Conservation (phyloP, 495 filamentous ascomycete species). For the Ramalina peruviana region DNA sequence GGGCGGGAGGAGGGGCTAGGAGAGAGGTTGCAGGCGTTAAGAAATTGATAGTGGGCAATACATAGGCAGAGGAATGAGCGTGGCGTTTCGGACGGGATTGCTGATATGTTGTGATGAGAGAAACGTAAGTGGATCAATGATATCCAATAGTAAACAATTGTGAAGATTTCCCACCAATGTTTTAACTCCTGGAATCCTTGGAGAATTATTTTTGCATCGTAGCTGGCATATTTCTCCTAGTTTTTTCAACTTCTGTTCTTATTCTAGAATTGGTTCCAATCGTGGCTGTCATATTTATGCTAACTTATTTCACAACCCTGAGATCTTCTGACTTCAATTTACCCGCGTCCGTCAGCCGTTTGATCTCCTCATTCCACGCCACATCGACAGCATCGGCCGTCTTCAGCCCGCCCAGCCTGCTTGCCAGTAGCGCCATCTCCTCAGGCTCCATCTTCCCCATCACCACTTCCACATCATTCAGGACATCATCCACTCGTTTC, state of each 20-base stretch:
- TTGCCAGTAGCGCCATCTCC: slow-evolving; percentile 68
- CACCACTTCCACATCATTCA: slow-evolving; percentile 68
- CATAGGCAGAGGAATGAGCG: background rate
- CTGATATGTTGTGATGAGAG: no score
- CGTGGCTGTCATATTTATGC: background rate
- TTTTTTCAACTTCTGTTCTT: background rate
- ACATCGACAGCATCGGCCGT: slow-evolving; percentile 51
- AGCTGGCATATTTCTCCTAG: background rate
- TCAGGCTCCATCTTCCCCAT: slow-evolving; percentile 80
- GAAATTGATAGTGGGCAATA: background rate
- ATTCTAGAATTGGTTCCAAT: no score
- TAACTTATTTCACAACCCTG: slow-evolving; percentile 12
- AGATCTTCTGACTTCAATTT: slow-evolving; percentile 70
- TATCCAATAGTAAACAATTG: no score
- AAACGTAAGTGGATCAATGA: no score
- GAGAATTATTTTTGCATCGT: no score
- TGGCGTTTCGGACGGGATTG: slow-evolving; percentile 3
- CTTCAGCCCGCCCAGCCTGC: slow-evolving; percentile 41
- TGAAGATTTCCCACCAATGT: no score
- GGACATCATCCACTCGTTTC: slow-evolving; percentile 59
- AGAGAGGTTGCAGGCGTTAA: background rate
- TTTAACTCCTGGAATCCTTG: no score
- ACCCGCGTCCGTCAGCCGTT: slow-evolving; percentile 57
- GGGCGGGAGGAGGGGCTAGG: no score
- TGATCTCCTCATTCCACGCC: slow-evolving; percentile 49